phyloP scores from a whole-genome alignment of 116 monocot species.

The Zostera marina region DNA sequence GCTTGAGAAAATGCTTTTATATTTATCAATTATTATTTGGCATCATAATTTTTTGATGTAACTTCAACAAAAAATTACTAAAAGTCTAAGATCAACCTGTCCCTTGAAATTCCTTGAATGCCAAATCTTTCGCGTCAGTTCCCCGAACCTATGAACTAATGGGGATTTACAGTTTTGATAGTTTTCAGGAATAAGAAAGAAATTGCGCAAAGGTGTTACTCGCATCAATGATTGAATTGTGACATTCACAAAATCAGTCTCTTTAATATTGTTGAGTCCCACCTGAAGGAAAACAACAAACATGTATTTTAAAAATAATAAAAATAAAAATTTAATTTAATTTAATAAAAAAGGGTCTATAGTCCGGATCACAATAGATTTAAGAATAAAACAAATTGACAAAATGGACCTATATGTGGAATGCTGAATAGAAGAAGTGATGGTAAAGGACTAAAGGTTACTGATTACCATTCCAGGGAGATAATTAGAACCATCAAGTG shows the following conservation, averaged over 20 bases:
- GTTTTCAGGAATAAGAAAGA: slow-evolving; percentile 94
- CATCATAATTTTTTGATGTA: too few relatives aligned
- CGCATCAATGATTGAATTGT: slow-evolving; percentile 96
- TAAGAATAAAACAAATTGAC: not conserved
- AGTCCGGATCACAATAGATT: too few relatives aligned
- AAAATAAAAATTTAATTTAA: too few relatives aligned
- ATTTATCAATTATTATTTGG: not conserved
- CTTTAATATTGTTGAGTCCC: slow-evolving; percentile 96
- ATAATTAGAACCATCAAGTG: slow-evolving; percentile 97
- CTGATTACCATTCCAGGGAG: slow-evolving; percentile 98
- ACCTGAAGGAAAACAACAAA: slow-evolving; percentile 30
- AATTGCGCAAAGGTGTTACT: slow-evolving; percentile 89
- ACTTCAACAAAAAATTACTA: not conserved
- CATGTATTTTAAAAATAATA: not conserved
- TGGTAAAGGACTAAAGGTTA: not conserved
- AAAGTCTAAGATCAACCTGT: slow-evolving; percentile 33
- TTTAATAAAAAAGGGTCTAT: too few relatives aligned
- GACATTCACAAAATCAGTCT: slow-evolving; percentile 98
- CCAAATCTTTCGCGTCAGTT: slow-evolving; percentile 91
- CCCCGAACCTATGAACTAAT: slow-evolving; percentile 93
- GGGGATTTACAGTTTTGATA: slow-evolving; percentile 79
- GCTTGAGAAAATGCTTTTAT: not conserved
- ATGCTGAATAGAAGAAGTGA: not conserved
- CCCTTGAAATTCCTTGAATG: slow-evolving; percentile 97
- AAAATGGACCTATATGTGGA: not conserved